Evolutionary conservation across 2,329 filamentous ascomycete genomes (phyloP), one percentile per base, ranked within the genome.

Genomic region (Blastomyces gilchristii): DNA sequence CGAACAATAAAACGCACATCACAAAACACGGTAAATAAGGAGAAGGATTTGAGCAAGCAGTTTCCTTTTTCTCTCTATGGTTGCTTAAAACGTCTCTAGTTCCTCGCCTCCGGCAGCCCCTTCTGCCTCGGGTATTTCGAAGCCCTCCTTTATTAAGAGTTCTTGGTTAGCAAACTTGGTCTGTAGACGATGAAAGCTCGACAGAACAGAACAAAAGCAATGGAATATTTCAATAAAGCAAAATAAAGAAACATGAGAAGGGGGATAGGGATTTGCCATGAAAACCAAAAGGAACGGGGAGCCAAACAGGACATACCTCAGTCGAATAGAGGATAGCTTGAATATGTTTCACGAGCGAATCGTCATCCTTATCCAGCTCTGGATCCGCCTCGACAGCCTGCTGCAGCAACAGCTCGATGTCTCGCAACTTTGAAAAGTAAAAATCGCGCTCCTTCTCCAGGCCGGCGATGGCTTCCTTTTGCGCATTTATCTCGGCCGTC

Each of bases 401-500:
- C 80, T 99, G 94, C 62, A 99, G 85, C 71, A 99, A 80, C 68
- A 99, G 81, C 79, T 99, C 94, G 70, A 99, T 99, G 74, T 99
- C 94, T 64, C 94, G 85, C 67, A 99, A 83, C 82, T 99, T 99
- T 83, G 90, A 95, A 78, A 99, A 99, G 82, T 99, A 99, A 76
- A 99, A 99, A 76, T 99, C 94, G 59, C 94, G 85, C 81, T 99
- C 94, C 70, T 94, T 88, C 82, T 99, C 94, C 52, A 99, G 82
- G 1, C 94, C 94, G 14, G 85, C 83, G n/a, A 99, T 93, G 0
- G 91, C 96, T 80, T 97, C 93, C 82, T 96, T 96, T 69, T 97
- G 83, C 37, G 89, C 89, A 52, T 84, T 83, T 74, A 96, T 94
- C 82, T 97, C 94, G 73, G 89, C 84, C 74, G 90, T 85, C 69